Base-by-base conservation (phyloP, 306 rosid genomes). In the Potentilla sterilis region DNA sequence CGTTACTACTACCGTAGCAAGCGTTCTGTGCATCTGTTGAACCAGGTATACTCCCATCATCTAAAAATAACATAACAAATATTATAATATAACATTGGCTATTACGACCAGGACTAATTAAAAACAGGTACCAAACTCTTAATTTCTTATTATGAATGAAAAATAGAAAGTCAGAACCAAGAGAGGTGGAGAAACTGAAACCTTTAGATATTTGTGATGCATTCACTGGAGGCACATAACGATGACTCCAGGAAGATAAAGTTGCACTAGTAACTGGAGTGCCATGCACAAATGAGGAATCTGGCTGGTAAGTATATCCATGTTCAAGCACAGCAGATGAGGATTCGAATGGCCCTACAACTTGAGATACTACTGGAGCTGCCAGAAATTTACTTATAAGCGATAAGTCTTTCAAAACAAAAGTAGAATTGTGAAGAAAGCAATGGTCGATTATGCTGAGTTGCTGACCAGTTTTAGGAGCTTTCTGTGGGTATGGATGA, bases 401-500 rank as follows among this genome's bases (percentile, higher is more conserved):
- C 62, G 35, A 38, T 21, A 38, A n/a, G 66, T 66, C 74, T 63
- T 46, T 70, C 35, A 32, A 81, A 61, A 37, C 22, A 74, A 0
- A 52, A 7, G 32, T 67, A 83, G 42, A 46, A 47, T 1, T 48
- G 71, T 28, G 37, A 81, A 65, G 16, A 62, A 42, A 83, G 28
- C 70, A 32, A 51, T 15, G 24, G 46, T 34, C 8, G 24, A 75
- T 70, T 11, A 76, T 70, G 74, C 87, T 21, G 12, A 55, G 61
- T 55, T 55, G 61, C 32, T 64, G n/a, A 91, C 98, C 81, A 19
- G 19, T 85, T 84, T 90, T 91, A 51, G 97, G 89, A 81, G 98
- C 97, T 67, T 95, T 95, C 74, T 94, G 98, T 66, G 98, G 98
- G 81, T 95, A 95, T 35, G 98, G 98, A 62, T 89, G 98, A 83